These are phyloP conservation scores for Cyberlindnera suaveolens DNA, from an alignment of 805 yeast species.

Conservation along the genomic window DNA sequence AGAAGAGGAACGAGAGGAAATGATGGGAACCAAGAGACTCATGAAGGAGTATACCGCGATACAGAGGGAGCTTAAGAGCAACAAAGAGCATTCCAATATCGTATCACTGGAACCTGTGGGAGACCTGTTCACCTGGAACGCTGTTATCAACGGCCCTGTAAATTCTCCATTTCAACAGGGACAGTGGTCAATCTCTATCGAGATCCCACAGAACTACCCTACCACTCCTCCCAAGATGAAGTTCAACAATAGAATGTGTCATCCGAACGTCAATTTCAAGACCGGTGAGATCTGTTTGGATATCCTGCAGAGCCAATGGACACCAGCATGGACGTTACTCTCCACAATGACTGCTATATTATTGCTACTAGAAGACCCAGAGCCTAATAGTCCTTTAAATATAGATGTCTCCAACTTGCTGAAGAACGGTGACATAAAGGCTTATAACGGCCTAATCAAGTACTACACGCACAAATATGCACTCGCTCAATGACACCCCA, in stretches of 20 bases:
- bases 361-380: conserved; percentile 55
- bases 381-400: conserved; percentile 66
- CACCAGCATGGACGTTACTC: conserved; percentile 67
- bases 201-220: conserved; percentile 47
- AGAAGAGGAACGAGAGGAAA: not conserved
- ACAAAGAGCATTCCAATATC: conserved; percentile 27
- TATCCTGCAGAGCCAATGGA: conserved; percentile 55
- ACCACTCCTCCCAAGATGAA: conserved; percentile 48
- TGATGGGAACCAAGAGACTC: conserved; percentile 28
- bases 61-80: conserved; percentile 23
- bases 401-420: conserved; percentile 60
- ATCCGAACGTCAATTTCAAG: conserved; percentile 41
- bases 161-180: conserved; percentile 49
- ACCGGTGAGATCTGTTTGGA: conserved; percentile 72
- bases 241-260: conserved; percentile 39
- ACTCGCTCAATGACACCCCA: not conserved
- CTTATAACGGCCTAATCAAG: conserved; percentile 35
- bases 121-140: conserved; percentile 46
- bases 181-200: conserved; percentile 43
- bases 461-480: conserved; percentile 30
- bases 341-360: conserved; percentile 52
- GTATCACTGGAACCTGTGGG: conserved; percentile 39
- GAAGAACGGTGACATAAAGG: conserved; percentile 40
- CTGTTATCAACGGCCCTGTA: conserved; percentile 44
- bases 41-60: conserved; percentile 30